Evolutionary conservation across 768 basidiomycete species (phyloP).

Genomic region (Naganishia vaughanmartiniae): DNA sequence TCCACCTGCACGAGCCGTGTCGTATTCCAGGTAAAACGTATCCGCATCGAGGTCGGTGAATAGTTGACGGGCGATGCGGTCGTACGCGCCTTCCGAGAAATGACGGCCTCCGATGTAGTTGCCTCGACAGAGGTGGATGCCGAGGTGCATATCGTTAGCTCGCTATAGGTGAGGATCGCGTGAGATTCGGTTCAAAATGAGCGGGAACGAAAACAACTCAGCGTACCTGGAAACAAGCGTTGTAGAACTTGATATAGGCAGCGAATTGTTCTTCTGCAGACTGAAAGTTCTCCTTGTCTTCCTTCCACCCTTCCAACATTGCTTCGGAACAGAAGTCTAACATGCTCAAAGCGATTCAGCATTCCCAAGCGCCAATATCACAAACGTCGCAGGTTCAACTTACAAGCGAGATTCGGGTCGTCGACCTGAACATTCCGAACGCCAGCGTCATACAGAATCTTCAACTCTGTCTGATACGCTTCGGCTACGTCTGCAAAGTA

Average conservation of each 20-base stretch:
- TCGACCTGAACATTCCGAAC: slow-evolving; percentile 32
- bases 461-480: slow-evolving; percentile 30
- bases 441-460: slow-evolving; percentile 29
- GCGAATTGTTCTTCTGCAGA: slow-evolving; percentile 62
- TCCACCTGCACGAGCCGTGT: slow-evolving; percentile 43
- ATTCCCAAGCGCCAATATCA: slow-evolving; percentile 27
- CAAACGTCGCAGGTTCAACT: not conserved
- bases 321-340: slow-evolving; percentile 57
- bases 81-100: slow-evolving; percentile 44
- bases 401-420: slow-evolving; percentile 30
- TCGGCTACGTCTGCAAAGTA: slow-evolving; percentile 34
- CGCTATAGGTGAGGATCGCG: not conserved
- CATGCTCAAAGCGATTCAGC: not conserved
- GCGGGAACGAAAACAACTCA: not conserved
- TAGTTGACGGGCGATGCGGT: slow-evolving; percentile 45
- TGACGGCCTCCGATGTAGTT: slow-evolving; percentile 41
- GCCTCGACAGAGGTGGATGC: slow-evolving; percentile 44
- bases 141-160: slow-evolving; percentile 42
- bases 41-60: slow-evolving; percentile 41
- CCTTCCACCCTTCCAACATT: slow-evolving; percentile 62
- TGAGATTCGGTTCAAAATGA: not conserved
- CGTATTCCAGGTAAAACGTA: slow-evolving; percentile 45
- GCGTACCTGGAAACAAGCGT: slow-evolving; percentile 39
- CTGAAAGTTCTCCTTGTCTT: slow-evolving; percentile 59
- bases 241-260: slow-evolving; percentile 65